Conservation (phyloP, 129 eudicot genomes). For the Scalesia atractyloides region DNA sequence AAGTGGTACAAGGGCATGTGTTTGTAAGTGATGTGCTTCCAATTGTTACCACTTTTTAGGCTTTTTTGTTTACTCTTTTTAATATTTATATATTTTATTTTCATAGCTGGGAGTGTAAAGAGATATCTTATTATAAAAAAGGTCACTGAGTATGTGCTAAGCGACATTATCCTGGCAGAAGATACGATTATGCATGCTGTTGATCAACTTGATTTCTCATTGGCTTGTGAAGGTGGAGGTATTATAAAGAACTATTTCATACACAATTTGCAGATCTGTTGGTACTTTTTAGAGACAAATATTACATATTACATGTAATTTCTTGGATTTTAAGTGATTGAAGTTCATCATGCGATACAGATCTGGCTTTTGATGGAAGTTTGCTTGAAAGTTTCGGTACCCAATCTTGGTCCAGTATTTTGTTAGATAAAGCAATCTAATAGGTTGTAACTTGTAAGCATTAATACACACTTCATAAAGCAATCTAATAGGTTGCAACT, state of each 20-base stretch:
- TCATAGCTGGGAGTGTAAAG: conserved; percentile 78
- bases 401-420: conserved; percentile 32
- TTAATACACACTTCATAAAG: background rate
- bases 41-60: background rate
- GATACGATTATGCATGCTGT: conserved; percentile 55
- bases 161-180: conserved; percentile 60
- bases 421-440: background rate
- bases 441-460: background rate
- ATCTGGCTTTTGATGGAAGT: conserved; percentile 46
- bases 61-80: conserved; percentile 5
- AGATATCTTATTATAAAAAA: conserved; percentile 67
- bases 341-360: conserved; percentile 26
- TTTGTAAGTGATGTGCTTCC: conserved; percentile 53
- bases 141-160: conserved; percentile 64
- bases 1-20: conserved; percentile 69
- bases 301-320: background rate
- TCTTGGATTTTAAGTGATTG: background rate
- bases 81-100: background rate
- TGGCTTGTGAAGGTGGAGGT: conserved; percentile 63
- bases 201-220: conserved; percentile 89
- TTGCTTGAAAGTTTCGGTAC: too few relatives aligned
- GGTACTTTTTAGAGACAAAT: background rate
- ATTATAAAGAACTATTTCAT: background rate
- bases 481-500: too few relatives aligned
- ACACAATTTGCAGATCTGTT: background rate